Percentiles rank a stretch among this genome's conserved stretches.
phyloP scores from a whole-genome alignment of 2,329 filamentous ascomycete genomes.

The Ceratocystis colombiana region DNA sequence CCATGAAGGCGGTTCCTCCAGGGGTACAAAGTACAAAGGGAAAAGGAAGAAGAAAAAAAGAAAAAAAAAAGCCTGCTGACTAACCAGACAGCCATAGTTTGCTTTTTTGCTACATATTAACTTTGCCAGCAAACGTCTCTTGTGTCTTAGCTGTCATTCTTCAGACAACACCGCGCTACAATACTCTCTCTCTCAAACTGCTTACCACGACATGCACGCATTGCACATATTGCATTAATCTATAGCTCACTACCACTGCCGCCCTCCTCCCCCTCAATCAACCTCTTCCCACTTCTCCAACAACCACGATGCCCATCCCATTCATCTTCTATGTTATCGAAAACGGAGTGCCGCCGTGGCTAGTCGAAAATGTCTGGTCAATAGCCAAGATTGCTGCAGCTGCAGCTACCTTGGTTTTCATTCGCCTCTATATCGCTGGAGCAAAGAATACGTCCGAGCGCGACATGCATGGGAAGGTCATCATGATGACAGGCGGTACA shows the following conservation, averaged over 20 bases:
- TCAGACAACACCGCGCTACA: background rate
- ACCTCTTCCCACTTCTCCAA: background rate
- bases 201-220: background rate
- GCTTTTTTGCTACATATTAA: too few species aligned
- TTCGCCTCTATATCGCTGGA: conserved; percentile 71
- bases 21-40: background rate
- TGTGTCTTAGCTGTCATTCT: too few species aligned
- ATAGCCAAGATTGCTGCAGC: conserved; percentile 36
- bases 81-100: background rate
- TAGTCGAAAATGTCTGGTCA: conserved; percentile 38
- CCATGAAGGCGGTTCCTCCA: background rate
- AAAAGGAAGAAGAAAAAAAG: too few species aligned
- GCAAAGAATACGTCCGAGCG: conserved; percentile 64
- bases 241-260: background rate
- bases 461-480: conserved; percentile 83
- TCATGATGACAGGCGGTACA: conserved; percentile 90
- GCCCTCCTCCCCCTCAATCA: background rate
- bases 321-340: conserved; percentile 40
- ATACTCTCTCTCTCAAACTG: background rate
- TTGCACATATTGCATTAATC: background rate
- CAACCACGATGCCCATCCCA: conserved; percentile 42
- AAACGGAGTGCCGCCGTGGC: conserved; percentile 42
- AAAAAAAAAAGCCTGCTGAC: background rate
- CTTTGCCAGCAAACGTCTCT: too few species aligned
- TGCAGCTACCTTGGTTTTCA: conserved; percentile 35